Evolutionary conservation across 2,329 filamentous ascomycete genomes (phyloP), one percentile per base, ranked within the genome.

Genomic region (Colletotrichum costaricense): DNA sequence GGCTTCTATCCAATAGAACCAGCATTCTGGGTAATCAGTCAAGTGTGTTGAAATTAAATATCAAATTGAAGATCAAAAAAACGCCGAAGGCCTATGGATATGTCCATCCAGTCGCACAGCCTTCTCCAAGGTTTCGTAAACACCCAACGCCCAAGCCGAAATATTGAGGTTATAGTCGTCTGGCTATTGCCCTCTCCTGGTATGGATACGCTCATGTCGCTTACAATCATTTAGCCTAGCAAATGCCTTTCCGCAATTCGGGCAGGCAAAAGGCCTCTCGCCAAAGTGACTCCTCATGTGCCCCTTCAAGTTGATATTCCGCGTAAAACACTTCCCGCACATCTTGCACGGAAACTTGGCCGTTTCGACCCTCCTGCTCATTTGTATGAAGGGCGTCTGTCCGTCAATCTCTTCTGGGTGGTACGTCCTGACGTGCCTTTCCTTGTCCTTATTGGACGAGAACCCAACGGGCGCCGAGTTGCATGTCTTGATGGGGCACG

Each of bases 261-360:
- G 71, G 67, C 82, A 83, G 11, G 72, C 63, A 63, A 69, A 80
- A 1, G 81, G 80, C n/a, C 77, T 75, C 49, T 79, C 71, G 1
- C 81, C 83, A n/a, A 78, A 79, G 70, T 86, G 84, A 28, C 80
- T 82, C 8, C 79, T 76, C 58, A 80, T 76, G 67, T 86, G 84
- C 0, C 80, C 78, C 5, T 78, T 78, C 3, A 80, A 76, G 52
- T 81, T 82, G 14, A 80, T 79, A 28, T 80, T 81, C 2, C 83
- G 78, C 22, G 83, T 84, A 63, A 85, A 86, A 1, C 70, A 79
- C 67, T 82, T 83, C 0, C 76, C 69, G 66, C 85, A 86, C 1
- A 81, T 76, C 0, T 75, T 66, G 58, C 84, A 86, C 12, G 73
- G 62, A 56, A 80, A 80, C 12, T 74, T 77, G 56, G 75, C 60